These are phyloP conservation scores for Erythrophleum ivorense DNA, from an alignment of 331 rosid species.

Conservation along the genomic window DNA sequence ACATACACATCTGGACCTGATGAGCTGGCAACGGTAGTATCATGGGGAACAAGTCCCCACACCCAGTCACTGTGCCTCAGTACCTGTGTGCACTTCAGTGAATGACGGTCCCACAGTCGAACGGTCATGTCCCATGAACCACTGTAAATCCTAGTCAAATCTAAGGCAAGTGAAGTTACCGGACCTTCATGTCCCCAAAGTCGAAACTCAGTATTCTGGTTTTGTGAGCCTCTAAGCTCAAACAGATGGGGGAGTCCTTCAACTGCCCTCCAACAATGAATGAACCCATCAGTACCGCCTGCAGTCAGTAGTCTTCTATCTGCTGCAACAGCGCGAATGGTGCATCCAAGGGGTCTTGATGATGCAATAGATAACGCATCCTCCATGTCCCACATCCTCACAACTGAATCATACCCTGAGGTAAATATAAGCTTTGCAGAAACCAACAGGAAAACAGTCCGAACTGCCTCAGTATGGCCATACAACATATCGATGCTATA, in stretches of 20 bases:
- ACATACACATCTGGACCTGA: slow-evolving; percentile 89
- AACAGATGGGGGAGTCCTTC: slow-evolving; percentile 79
- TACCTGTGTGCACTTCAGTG: slow-evolving; percentile 63
- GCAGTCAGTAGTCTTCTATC: slow-evolving; percentile 72
- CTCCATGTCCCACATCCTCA: slow-evolving; percentile 92
- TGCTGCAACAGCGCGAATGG: slow-evolving; percentile 91
- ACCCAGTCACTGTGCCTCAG: slow-evolving; percentile 96
- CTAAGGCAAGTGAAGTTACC: slow-evolving; percentile 83
- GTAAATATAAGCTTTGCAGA: slow-evolving; percentile 85
- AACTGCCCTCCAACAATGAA: slow-evolving; percentile 88
- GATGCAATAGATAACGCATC: slow-evolving; percentile 82
- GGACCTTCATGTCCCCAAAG: slow-evolving; percentile 98
- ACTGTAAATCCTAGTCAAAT: slow-evolving; percentile 83
- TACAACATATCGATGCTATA: slow-evolving; percentile 73
- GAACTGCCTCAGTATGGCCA: slow-evolving; percentile 88
- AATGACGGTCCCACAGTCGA: slow-evolving; percentile 85
- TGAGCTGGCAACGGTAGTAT: slow-evolving; percentile 67
- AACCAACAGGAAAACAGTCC: slow-evolving; percentile 78
- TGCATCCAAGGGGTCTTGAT: slow-evolving; percentile 82
- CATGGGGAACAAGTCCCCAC: slow-evolving; percentile 81
- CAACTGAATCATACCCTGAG: slow-evolving; percentile 90
- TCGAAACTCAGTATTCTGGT: slow-evolving; percentile 61
- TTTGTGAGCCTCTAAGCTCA: slow-evolving; percentile 66
- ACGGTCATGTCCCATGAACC: slow-evolving; percentile 98
- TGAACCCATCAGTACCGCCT: slow-evolving; percentile 93